phyloP scores from a whole-genome alignment of 2,329 filamentous ascomycete species.

The Samsoniella hepiali region DNA sequence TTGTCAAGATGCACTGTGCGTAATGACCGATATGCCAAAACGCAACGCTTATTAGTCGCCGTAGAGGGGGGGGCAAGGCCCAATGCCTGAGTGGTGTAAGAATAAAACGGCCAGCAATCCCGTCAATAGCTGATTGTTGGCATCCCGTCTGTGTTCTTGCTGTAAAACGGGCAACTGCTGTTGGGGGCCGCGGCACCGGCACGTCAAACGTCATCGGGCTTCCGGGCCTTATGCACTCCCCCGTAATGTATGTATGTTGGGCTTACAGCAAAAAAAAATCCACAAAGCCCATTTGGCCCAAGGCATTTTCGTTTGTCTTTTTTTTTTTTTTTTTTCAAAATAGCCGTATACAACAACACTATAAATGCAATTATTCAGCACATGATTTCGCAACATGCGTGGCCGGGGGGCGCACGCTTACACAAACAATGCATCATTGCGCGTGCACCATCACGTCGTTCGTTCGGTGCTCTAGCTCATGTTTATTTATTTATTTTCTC shows the following conservation, averaged over 20 bases:
- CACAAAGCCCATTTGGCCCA: background rate
- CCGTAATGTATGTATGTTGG: background rate
- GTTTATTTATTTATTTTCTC: background rate
- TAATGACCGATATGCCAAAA: background rate
- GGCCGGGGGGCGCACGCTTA: background rate
- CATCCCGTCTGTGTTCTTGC: background rate
- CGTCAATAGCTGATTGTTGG: background rate
- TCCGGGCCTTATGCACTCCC: slow-evolving; percentile 6
- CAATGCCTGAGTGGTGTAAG: background rate
- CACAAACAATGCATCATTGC: background rate
- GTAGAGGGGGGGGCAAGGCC: background rate
- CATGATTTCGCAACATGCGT: background rate
- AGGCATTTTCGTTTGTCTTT: background rate
- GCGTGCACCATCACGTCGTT: background rate
- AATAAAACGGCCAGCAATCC: background rate
- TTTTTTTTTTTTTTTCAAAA: no score
- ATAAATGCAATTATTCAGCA: background rate
- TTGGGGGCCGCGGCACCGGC: slow-evolving; percentile 6
- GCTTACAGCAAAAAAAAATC: background rate
- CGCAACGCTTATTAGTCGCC: background rate
- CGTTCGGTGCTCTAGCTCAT: background rate
- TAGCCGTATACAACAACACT: background rate
- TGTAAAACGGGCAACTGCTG: background rate
- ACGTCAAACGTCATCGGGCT: background rate
- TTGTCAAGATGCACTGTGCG: background rate